Evolutionary conservation across 2,329 filamentous ascomycete species (phyloP).

Genomic region (Talaromyces sp.): DNA sequence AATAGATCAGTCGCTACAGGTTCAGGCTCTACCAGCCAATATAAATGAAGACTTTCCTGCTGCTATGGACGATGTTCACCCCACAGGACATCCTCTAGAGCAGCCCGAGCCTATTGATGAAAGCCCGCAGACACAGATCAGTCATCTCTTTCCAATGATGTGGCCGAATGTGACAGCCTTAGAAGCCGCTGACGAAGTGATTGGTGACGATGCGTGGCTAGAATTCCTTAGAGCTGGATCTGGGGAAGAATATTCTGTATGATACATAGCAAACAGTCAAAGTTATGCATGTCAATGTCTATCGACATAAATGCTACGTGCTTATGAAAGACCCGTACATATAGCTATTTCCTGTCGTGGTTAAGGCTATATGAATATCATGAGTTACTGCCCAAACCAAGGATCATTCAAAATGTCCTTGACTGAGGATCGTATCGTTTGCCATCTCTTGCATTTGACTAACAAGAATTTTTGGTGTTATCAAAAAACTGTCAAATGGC

Average conservation of each 20-base stretch:
- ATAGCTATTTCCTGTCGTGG: not conserved
- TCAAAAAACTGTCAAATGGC: constrained; percentile 33
- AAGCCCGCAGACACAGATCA: constrained; percentile 21
- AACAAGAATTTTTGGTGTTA: constrained; percentile 28
- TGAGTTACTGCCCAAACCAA: constrained; percentile 10
- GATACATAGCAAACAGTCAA: not conserved
- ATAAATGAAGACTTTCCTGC: constrained; percentile 3
- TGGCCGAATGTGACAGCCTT: constrained; percentile 15
- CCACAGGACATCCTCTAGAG: constrained; percentile 9
- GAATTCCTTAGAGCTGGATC: not conserved
- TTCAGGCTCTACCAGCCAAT: not conserved
- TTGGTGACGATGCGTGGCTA: not conserved
- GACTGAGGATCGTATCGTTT: constrained; percentile 26
- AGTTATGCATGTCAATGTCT: not conserved
- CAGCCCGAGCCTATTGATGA: constrained; percentile 12
- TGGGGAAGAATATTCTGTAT: not conserved
- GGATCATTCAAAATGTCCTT: constrained; percentile 21
- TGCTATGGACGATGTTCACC: constrained; percentile 12
- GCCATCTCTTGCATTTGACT: constrained; percentile 33
- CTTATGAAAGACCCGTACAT: not conserved
- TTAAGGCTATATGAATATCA: not conserved
- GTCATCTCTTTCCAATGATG: constrained; percentile 20
- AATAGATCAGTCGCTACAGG: not conserved
- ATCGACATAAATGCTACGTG: not conserved
- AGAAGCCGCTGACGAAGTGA: not conserved